Evolutionary conservation across 225 moss, liverwort and hornwort species (phyloP), one percentile per base, ranked within the genome.

Genomic region (Lunularia cruciata): DNA sequence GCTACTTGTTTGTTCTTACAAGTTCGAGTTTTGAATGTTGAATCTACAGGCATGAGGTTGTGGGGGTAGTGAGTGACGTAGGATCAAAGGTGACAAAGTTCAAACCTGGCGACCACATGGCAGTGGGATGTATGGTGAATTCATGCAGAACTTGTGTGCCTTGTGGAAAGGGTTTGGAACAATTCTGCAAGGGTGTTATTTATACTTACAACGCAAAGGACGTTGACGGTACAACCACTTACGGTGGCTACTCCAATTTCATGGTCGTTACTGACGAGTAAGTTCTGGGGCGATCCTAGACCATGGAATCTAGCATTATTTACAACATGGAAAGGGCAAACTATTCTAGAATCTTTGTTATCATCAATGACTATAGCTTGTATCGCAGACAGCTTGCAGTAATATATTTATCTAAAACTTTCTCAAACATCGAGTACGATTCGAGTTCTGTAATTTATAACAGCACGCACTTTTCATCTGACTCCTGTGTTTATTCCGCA

Each of bases 141-240:
- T 74, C 81, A 19, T 81, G 81, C 70, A 59, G 54, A 38, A 33
- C 51, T 0, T 81, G 81, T 32, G 27, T 22, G 0, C 12, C 4
- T 18, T 81, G 81, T 56, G 16, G 15, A 0, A 14, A 61, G 14
- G 54, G 64, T 39, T 2, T 57, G 32, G 77, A 77, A 37, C 56
- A 77, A 5, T 77, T 73, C 43, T 81, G 81, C 42, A 48, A 35
- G 0, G 27, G 60, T 6, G 16, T 0, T 18, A 34, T 19, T 34
- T 83, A 37, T 78, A 81, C 86, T 0, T 93, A 90, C 75, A 83
- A 81, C 4, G 32, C 58, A 4, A 16, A 35, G 16, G 85, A 83
- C 54, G 4, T 8, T 12, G 88, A 90, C n/a, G 84, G 87, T 25
- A 81, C 57, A 8, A 23, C 12, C n/a, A 61, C 38, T 2, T 61